Evolutionary conservation across 768 basidiomycete species (phyloP), one percentile per base, ranked within the genome.

Genomic region (Boletus rufocinnamomeus): DNA sequence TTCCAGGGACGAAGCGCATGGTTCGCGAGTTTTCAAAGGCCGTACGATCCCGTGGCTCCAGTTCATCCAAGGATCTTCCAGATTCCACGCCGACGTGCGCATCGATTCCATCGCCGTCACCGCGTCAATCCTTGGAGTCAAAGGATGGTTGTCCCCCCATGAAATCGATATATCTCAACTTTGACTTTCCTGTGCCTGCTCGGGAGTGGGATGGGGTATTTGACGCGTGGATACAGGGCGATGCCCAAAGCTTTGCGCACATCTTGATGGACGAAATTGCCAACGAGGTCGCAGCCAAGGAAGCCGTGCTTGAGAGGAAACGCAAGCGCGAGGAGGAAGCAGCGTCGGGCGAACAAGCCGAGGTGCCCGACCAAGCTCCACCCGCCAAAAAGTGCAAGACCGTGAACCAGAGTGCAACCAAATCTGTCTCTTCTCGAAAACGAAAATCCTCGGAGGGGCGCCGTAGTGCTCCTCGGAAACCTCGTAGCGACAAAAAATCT

Each of bases 201-300:
- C 79, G 88, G 54, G 92, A 94, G 61, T 95, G 92, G 93, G 89
- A 91, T 60, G 89, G 86, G 9, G 87, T 95, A 4, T 95, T 97
- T 63, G 94, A 97, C 72, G 82, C 84, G 40, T 96, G 93, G 91
- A 72, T 94, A 54, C 85, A 93, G 65, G 93, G 94, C 2, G 93
- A 96, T 67, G 87, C 90, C 3, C 95, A 97, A 71, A 69, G 68
- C 17, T 95, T 95, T 72, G 89, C 91, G 6, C 74, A 75, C 40
- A 69, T 84, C 58, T 69, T 92, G 59, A 79, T 77, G 59, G 77
- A 77, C 25, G 87, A 86, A 72, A 77, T 89, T 35, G 79, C 80
- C 59, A 81, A 79, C 64, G 83, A 86, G 70, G 69, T 73, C 21
- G 76, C 70, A 47, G 78, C 79, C 40, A 88, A 84, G 66, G 82